Conservation (phyloP, 2,329 filamentous ascomycete genomes). For the Exophiala sp. region DNA sequence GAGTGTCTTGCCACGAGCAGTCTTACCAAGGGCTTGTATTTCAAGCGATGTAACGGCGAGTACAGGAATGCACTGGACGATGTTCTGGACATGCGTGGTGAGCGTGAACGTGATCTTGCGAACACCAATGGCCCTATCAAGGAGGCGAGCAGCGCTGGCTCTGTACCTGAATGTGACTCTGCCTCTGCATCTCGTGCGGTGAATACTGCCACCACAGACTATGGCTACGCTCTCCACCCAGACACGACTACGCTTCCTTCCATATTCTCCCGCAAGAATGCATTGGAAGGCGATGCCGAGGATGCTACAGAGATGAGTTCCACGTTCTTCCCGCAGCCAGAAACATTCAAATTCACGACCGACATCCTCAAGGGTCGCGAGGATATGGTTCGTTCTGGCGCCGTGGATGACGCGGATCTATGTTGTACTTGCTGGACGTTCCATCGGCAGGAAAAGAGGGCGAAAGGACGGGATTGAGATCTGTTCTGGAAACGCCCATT, state of each 20-base stretch:
- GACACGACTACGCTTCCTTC: too few relatives aligned
- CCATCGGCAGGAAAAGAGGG: not conserved
- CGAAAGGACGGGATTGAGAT: not conserved
- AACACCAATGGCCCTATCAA: not conserved
- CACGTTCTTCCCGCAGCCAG: not conserved
- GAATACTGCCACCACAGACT: not conserved
- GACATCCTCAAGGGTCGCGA: slow-evolving; percentile 5
- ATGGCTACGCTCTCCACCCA: slow-evolving; percentile 1
- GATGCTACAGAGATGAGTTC: not conserved
- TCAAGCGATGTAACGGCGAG: slow-evolving; percentile 22
- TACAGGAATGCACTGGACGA: slow-evolving; percentile 15
- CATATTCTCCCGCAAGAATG: too few relatives aligned
- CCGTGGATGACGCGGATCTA: slow-evolving; percentile 1
- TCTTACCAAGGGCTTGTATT: slow-evolving; percentile 15
- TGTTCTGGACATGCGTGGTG: not conserved
- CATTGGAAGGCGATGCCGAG: too few relatives aligned
- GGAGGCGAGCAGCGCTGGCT: not conserved
- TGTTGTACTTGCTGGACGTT: slow-evolving; percentile 5
- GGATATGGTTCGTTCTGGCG: slow-evolving; percentile 7
- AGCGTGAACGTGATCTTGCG: not conserved
- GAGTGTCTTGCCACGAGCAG: slow-evolving; percentile 5
- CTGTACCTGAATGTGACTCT: too few relatives aligned
- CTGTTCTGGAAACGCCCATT: not conserved
- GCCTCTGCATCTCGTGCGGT: too few relatives aligned
- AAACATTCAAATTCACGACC: slow-evolving; percentile 1